Conservation (phyloP, 2,329 filamentous ascomycete species). For the Gaeumannomyces sp. region DNA sequence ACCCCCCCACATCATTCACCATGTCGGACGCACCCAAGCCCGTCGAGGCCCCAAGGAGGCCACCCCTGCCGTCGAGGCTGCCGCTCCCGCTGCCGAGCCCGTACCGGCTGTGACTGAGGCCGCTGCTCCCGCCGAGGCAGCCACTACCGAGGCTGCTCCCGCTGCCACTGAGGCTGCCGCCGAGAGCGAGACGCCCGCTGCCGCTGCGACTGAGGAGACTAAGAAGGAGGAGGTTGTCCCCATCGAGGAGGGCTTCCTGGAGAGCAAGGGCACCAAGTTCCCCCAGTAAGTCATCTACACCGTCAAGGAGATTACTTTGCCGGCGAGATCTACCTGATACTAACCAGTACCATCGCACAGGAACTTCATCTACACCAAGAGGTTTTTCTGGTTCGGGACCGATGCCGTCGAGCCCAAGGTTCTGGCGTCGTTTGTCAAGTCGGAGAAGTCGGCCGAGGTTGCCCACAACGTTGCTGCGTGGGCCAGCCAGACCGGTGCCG, state of each 20-base stretch:
- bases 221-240: slow-evolving; percentile 37
- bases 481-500: slow-evolving; percentile 91
- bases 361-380: slow-evolving; percentile 86
- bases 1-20: slow-evolving; percentile 32
- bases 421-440: slow-evolving; percentile 72
- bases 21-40: slow-evolving; percentile 74
- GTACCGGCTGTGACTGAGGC: slow-evolving; percentile 27
- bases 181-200: slow-evolving; percentile 28
- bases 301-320: background rate
- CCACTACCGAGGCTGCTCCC: slow-evolving; percentile 27
- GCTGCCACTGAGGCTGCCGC: slow-evolving; percentile 36
- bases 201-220: slow-evolving; percentile 30
- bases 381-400: slow-evolving; percentile 81
- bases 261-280: slow-evolving; percentile 80
- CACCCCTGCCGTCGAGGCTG: slow-evolving; percentile 29
- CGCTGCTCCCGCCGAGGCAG: slow-evolving; percentile 25
- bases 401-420: slow-evolving; percentile 69
- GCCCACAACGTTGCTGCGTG: slow-evolving; percentile 79
- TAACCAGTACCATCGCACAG: slow-evolving; percentile 34
- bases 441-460: slow-evolving; percentile 72
- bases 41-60: slow-evolving; percentile 52
- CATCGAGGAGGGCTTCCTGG: slow-evolving; percentile 74
- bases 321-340: background rate
- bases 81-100: slow-evolving; percentile 21
- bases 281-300: slow-evolving; percentile 65